Evolutionary conservation across 192 early-diverging fungal genomes (phyloP).

Genomic region (Coemansia nantahalensis): DNA sequence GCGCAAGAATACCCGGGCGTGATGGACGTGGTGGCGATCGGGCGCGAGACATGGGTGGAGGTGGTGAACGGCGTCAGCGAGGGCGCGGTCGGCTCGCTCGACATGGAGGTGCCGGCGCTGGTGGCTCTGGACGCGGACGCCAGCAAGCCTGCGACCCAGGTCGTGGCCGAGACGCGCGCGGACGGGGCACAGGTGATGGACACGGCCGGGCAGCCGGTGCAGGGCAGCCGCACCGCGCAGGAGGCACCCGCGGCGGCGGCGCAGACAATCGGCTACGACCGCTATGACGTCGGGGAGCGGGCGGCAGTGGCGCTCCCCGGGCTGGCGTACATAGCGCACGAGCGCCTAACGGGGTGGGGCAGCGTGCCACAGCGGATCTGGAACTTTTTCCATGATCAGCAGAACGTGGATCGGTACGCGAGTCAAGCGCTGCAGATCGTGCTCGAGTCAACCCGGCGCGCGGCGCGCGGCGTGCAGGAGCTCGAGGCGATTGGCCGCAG

Average conservation of each 20-base stretch:
- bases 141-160: conserved; percentile 12
- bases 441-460: conserved; percentile 34
- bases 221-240: background rate
- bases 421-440: conserved; percentile 50
- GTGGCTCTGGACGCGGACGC: conserved; percentile 26
- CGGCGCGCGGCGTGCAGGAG: conserved; percentile 22
- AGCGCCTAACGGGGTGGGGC: conserved; percentile 43
- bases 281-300: conserved; percentile 15
- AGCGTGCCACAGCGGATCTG: conserved; percentile 38
- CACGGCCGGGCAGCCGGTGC: no score
- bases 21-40: conserved; percentile 50
- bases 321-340: conserved; percentile 42
- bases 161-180: conserved; percentile 6
- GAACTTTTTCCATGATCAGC: conserved; percentile 54
- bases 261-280: conserved; percentile 40
- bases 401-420: conserved; percentile 48
- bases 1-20: conserved; percentile 37
- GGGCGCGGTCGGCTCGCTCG: conserved; percentile 40
- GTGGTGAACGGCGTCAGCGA: conserved; percentile 49
- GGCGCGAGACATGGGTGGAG: conserved; percentile 50
- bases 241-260: background rate
- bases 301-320: conserved; percentile 26
- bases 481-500: conserved; percentile 31
- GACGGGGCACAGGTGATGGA: conserved; percentile 6
- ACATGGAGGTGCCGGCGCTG: conserved; percentile 27